phyloP scores from a whole-genome alignment of 164 flowering plant genomes.

The Hamamelis virginiana region DNA sequence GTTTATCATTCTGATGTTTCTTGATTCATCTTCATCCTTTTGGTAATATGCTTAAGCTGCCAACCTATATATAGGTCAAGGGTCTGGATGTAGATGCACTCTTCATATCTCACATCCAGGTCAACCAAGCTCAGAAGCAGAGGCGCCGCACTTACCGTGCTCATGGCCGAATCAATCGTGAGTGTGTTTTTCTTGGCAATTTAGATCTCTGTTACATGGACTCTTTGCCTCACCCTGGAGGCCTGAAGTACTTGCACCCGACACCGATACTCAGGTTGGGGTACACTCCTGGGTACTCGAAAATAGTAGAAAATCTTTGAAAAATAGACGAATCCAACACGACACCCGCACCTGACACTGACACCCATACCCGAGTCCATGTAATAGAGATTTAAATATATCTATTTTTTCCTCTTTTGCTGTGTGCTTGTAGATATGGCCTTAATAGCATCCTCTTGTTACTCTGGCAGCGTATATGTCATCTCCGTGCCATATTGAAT shows the following conservation, averaged over 20 bases:
- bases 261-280: too few relatives aligned
- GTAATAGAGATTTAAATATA: too few relatives aligned
- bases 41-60: too few relatives aligned
- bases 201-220: too few relatives aligned
- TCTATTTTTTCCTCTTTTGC: too few relatives aligned
- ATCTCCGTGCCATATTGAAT: slow-evolving; percentile 52
- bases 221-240: too few relatives aligned
- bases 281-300: too few relatives aligned
- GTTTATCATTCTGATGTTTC: not conserved
- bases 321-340: too few relatives aligned
- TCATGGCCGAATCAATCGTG: slow-evolving; percentile 58
- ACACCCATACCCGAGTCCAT: too few relatives aligned
- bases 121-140: slow-evolving; percentile 54
- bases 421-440: not conserved
- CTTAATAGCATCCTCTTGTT: not conserved
- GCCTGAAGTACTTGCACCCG: too few relatives aligned
- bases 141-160: slow-evolving; percentile 57
- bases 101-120: slow-evolving; percentile 46
- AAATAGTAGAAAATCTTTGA: too few relatives aligned
- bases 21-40: not conserved
- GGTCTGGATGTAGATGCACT: slow-evolving; percentile 53
- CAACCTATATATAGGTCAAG: slow-evolving; percentile 30
- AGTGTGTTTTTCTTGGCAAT: slow-evolving; percentile 9
- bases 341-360: too few relatives aligned
- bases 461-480: slow-evolving; percentile 46